These are phyloP conservation scores for Thalassiosira livingstoniorum DNA, from an alignment of 352 stramenopile genomes.

Conservation along the genomic window DNA sequence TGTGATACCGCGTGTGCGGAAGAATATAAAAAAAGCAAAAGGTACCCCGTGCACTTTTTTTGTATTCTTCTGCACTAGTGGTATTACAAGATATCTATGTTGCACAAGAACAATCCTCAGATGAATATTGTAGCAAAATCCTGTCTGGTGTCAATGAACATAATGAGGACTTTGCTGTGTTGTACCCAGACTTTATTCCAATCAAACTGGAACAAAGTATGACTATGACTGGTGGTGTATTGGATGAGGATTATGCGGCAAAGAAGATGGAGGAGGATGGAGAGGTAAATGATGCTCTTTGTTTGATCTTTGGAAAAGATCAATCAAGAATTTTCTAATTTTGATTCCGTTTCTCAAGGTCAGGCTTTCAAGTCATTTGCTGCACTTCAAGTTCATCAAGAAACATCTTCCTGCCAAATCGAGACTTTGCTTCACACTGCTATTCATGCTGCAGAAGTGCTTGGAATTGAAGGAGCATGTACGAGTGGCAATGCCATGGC, in stretches of 20 bases:
- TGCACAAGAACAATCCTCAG: conserved; percentile 38
- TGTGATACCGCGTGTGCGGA: too few relatives aligned
- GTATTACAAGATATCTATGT: conserved; percentile 22
- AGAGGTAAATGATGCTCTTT: not conserved
- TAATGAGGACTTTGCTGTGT: conserved; percentile 28
- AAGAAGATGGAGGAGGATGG: conserved; percentile 16
- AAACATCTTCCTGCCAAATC: not conserved
- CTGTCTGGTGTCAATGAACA: conserved; percentile 23
- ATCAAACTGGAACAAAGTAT: conserved; percentile 20
- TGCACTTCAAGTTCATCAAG: conserved; percentile 7
- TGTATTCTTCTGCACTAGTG: too few relatives aligned
- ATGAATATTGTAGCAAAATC: conserved; percentile 32
- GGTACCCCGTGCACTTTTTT: too few relatives aligned
- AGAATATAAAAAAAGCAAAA: too few relatives aligned
- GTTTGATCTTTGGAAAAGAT: conserved; percentile 34
- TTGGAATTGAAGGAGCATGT: conserved; percentile 31
- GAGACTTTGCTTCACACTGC: not conserved
- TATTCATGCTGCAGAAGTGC: conserved; percentile 22
- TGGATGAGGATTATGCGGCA: not conserved
- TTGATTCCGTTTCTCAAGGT: conserved; percentile 19
- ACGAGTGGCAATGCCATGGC: conserved; percentile 41
- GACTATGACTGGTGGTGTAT: conserved; percentile 20
- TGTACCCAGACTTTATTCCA: conserved; percentile 35
- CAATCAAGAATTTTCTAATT: conserved; percentile 4
- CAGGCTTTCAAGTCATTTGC: conserved; percentile 32